phyloP scores from a whole-genome alignment of 2,329 filamentous ascomycete genomes.

The Chrysoporthe puriensis region DNA sequence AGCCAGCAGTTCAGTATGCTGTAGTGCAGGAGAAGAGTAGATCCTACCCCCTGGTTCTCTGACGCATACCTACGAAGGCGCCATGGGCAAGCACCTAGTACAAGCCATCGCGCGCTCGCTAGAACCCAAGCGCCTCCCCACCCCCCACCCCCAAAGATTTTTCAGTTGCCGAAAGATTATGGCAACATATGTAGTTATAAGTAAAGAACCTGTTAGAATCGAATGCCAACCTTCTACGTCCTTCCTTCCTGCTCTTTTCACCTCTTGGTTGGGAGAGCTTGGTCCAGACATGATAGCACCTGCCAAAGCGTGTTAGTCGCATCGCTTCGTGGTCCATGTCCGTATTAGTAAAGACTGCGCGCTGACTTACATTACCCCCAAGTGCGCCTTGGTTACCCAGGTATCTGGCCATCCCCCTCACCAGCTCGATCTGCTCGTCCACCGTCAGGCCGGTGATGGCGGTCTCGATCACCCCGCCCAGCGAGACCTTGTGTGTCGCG shows the following conservation, averaged over 20 bases:
- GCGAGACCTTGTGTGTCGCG: conserved; percentile 80
- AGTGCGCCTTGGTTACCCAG: conserved; percentile 65
- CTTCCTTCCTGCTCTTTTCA: conserved; percentile 20
- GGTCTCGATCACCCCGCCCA: conserved; percentile 86
- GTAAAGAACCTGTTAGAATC: conserved; percentile 4
- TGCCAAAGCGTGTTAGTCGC: conserved; percentile 23
- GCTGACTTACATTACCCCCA: conserved; percentile 42
- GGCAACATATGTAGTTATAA: conserved; percentile 8
- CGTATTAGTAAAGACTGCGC: neutral
- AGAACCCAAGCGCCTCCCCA: neutral
- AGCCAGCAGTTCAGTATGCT: neutral
- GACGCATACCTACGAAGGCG: neutral
- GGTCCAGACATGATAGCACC: conserved; percentile 42
- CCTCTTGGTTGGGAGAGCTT: conserved; percentile 35
- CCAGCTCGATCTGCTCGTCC: conserved; percentile 87
- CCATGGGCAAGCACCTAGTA: neutral
- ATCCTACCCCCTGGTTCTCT: neutral
- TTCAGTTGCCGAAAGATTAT: conserved; percentile 3
- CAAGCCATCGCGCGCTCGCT: neutral
- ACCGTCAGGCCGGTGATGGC: conserved; percentile 86
- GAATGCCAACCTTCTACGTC: neutral
- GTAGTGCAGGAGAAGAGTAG: neutral
- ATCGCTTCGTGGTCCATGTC: neutral
- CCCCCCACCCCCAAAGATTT: neutral
- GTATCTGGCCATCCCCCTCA: conserved; percentile 67